phyloP scores from a whole-genome alignment of 345 rosid species.

The Bruguiera sexangula region DNA sequence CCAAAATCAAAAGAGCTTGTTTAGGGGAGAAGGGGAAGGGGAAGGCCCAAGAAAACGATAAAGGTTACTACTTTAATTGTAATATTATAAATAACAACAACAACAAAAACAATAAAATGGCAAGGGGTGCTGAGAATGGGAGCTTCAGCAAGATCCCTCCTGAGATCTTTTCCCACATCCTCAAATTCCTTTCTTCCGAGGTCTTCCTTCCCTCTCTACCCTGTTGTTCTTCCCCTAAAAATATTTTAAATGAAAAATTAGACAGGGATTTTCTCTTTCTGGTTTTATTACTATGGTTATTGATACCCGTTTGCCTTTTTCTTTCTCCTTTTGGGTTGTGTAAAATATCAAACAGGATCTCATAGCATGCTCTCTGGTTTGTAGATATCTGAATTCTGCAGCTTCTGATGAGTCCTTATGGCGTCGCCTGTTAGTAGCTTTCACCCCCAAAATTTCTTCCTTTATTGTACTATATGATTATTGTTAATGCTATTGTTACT shows the following conservation, averaged over 20 bases:
- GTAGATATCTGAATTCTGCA: conserved; percentile 67
- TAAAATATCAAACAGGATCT: conserved; percentile 57
- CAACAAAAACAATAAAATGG: conserved; percentile 1
- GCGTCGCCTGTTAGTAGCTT: conserved; percentile 78
- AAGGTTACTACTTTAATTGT: neutral
- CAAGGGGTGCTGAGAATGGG: conserved; percentile 58
- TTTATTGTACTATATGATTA: neutral
- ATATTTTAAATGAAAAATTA: neutral
- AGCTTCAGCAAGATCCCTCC: conserved; percentile 72
- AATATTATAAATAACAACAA: neutral
- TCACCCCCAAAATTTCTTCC: neutral
- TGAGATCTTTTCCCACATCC: conserved; percentile 73
- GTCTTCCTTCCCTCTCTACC: conserved; percentile 20
- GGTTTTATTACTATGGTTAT: neutral
- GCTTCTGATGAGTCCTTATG: conserved; percentile 90
- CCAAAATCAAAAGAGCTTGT: no score
- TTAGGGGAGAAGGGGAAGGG: conserved; percentile 28
- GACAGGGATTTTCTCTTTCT: neutral
- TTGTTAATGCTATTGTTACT: neutral
- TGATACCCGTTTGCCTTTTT: neutral
- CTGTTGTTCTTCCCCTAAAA: neutral
- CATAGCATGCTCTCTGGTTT: conserved; percentile 71
- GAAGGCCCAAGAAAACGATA: conserved; percentile 17
- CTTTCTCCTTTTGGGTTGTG: neutral
- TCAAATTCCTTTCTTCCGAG: conserved; percentile 94